Conservation (phyloP, 495 filamentous ascomycete species). For the Talaromyces borbonicus region DNA sequence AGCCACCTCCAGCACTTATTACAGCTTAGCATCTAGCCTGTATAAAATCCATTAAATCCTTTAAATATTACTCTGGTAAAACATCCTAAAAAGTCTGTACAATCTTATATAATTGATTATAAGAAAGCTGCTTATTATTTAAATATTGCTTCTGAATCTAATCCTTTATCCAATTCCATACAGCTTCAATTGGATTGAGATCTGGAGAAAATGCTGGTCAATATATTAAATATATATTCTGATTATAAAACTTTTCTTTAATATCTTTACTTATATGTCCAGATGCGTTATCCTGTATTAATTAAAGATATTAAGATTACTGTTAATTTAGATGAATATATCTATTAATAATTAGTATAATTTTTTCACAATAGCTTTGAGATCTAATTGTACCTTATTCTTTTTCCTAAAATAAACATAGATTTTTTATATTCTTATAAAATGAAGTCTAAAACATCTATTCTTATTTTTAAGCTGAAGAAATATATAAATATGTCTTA, state of each 20-base stretch:
- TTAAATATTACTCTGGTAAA: background rate
- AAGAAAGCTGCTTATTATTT: background rate
- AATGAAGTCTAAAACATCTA: background rate
- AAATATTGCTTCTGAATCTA: background rate
- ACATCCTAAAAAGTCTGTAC: background rate
- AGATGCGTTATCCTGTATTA: background rate
- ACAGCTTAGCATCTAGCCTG: conserved; percentile 8
- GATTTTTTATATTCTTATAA: background rate
- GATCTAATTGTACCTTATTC: background rate
- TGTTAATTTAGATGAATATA: background rate
- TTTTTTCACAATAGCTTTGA: background rate
- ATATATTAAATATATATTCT: background rate
- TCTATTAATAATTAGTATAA: background rate
- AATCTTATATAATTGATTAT: background rate
- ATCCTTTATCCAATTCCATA: background rate
- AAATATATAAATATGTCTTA: background rate
- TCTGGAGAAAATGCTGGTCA: background rate
- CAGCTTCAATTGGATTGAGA: background rate
- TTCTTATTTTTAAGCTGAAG: background rate
- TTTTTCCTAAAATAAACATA: conserved; percentile 2
- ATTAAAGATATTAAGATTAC: background rate
- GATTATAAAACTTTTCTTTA: background rate
- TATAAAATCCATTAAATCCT: conserved; percentile 8
- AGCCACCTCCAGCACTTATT: conserved; percentile 7
- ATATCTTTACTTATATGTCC: background rate